Conservation (phyloP, 345 rosid species). For the Eucalyptus polybractea region DNA sequence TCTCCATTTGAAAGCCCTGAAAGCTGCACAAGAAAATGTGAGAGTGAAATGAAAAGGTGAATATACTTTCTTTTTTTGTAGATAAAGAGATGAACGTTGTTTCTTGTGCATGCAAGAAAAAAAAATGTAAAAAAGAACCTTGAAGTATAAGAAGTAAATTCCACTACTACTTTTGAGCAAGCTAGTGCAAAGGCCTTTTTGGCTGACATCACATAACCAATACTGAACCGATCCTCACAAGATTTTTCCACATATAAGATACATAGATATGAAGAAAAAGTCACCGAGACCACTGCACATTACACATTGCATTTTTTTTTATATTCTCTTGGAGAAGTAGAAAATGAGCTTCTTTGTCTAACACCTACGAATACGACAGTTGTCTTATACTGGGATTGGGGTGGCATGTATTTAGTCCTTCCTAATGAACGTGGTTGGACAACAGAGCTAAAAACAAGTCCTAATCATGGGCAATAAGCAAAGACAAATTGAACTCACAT, state of each 20-base stretch:
- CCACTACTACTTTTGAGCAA: background rate
- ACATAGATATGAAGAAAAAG: background rate
- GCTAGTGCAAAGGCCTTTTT: background rate
- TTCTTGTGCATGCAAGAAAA: background rate
- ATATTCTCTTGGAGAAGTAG: background rate
- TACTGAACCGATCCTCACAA: background rate
- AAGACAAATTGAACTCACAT: background rate
- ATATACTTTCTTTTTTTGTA: background rate
- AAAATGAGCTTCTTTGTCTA: background rate
- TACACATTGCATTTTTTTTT: background rate
- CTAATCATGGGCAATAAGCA: background rate
- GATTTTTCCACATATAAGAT: background rate
- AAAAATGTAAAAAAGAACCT: background rate
- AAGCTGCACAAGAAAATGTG: constrained; percentile 33
- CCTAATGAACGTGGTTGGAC: background rate
- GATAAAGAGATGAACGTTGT: background rate
- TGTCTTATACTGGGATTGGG: background rate
- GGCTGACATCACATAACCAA: background rate
- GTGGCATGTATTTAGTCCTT: background rate
- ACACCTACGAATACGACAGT: background rate
- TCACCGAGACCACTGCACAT: background rate
- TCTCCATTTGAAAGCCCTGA: constrained; percentile 55
- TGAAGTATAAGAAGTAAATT: background rate
- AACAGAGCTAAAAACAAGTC: background rate
- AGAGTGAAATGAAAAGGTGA: background rate